phyloP scores from a whole-genome alignment of 176 grass and related monocot species.

The Elaeis guineensis region DNA sequence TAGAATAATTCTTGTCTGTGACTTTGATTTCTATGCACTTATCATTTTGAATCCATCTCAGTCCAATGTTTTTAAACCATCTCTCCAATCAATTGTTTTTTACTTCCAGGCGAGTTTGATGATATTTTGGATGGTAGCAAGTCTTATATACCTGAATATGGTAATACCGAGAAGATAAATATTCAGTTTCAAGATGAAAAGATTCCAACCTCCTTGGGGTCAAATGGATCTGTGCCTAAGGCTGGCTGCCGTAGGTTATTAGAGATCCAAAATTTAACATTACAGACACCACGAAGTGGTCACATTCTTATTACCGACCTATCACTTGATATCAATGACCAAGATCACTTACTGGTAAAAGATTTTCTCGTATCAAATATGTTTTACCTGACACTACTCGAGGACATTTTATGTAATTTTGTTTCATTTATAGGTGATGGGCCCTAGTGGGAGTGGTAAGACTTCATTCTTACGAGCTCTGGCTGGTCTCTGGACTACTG shows the following conservation, averaged over 20 bases:
- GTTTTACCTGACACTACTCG: not conserved
- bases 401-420: conserved; percentile 10
- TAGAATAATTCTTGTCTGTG: not conserved
- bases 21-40: not conserved
- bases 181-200: conserved; percentile 46
- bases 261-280: conserved; percentile 73
- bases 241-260: conserved; percentile 40
- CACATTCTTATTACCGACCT: conserved; percentile 74
- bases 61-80: not conserved
- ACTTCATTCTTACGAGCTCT: conserved; percentile 91
- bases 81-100: not conserved
- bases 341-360: conserved; percentile 80
- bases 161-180: conserved; percentile 48
- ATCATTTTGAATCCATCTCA: not conserved
- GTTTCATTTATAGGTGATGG: conserved; percentile 72
- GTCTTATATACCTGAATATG: conserved; percentile 25
- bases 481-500: conserved; percentile 88
- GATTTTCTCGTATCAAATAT: conserved; percentile 8
- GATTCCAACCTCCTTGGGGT: conserved; percentile 23
- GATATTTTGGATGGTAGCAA: conserved; percentile 66
- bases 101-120: conserved; percentile 70
- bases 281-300: conserved; percentile 65
- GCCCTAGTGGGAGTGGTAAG: conserved; percentile 94
- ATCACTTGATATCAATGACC: conserved; percentile 60
- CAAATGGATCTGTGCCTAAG: conserved; percentile 56